Base-by-base conservation (phyloP, 306 rosid genomes). In the Begonia masoniana region DNA sequence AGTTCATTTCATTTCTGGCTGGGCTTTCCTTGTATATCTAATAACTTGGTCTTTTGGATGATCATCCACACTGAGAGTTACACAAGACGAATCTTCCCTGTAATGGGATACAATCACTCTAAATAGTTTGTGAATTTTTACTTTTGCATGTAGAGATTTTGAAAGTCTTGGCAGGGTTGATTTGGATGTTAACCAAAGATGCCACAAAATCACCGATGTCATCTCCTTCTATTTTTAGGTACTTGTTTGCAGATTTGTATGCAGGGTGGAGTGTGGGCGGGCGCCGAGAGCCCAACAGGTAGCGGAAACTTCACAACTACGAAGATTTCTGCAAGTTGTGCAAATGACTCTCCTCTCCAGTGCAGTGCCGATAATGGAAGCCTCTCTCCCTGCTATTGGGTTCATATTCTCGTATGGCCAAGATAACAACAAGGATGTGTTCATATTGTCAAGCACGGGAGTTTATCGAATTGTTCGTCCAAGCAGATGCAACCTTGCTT, bases 171-270 rank as follows among this genome's bases (percentile, higher is more conserved):
- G 36, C 36, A 2, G 36, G 36, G 36, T 6, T 26, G 36, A 26
- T 26, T 26, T 26, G 36, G 36, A 4, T 26, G 36, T 26, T 26
- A 4, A 26, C 7, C 7, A 26, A 26, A 26, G 36, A 26, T 26
- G 36, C 36, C 36, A 26, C 36, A 26, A 26, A 26, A 26, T 26
- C 36, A 26, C 36, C 36, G 3, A 26, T 26, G n/a, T n/a, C n/a
- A n/a, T n/a, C n/a, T n/a, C n/a, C 36, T 45, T 62, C 14, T 55
- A 17, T 16, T 55, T 21, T 49, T 61, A 74, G 79, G 55, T 74
- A 69, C 46, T 9, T 74, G 13, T 69, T 64, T 55, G 76, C 66
- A 12, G 79, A 74, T 70, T 51, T 69, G 61, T 74, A 53, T 14
- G 70, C 51, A 6, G n/a, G 51, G 62, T 14, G 66, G 50, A 3